These are phyloP conservation scores for Solanum arcanum DNA, from an alignment of 257 asterid species.

Conservation along the genomic window DNA sequence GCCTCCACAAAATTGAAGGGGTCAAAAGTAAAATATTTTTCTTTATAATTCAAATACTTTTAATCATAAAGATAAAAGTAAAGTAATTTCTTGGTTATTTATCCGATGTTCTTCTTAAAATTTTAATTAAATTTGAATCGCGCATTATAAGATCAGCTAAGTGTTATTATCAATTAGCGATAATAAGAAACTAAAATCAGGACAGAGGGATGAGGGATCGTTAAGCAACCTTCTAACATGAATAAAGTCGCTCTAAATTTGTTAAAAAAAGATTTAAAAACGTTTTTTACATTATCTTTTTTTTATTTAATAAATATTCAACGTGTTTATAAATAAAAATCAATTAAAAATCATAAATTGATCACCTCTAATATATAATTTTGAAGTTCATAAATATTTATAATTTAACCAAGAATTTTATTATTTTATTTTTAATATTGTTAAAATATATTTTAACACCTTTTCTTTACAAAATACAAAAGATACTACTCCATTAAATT, in stretches of 20 bases:
- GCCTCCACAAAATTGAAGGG: not conserved
- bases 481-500: not conserved
- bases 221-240: not conserved
- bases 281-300: not conserved
- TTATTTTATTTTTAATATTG: too few species aligned
- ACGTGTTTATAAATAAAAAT: too few species aligned
- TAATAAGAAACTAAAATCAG: not conserved
- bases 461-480: not conserved
- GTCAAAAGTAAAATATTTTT: not conserved
- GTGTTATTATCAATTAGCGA: too few species aligned
- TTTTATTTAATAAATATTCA: too few species aligned
- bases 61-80: too few species aligned
- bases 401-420: accelerated
- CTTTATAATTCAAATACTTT: not conserved
- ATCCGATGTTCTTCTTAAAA: accelerated
- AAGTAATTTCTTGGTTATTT: too few species aligned
- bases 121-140: too few species aligned
- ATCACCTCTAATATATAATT: not conserved
- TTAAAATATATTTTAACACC: not conserved
- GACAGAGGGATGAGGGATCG: not conserved
- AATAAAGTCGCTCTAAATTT: not conserved
- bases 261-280: not conserved
- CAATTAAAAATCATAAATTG: too few species aligned
- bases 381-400: too few species aligned
- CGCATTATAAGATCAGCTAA: too few species aligned